Percentiles rank a stretch among this genome's conserved stretches.
Conservation (phyloP, 2,329 filamentous ascomycete species). For the Aspergillus transmontanensis region DNA sequence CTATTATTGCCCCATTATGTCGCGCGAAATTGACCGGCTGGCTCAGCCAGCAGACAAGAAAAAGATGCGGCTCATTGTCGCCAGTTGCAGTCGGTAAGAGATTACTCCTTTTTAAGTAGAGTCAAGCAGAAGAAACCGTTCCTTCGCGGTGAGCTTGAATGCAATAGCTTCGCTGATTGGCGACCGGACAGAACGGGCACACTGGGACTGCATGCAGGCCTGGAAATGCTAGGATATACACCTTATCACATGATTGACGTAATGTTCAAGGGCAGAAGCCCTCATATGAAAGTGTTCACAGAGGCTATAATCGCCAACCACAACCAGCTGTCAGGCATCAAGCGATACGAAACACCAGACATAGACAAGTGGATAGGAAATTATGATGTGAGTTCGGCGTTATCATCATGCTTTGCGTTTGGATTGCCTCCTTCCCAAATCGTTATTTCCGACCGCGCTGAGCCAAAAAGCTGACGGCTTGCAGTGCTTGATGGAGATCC, state of each 20-base stretch:
- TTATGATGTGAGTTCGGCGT: slow-evolving; percentile 19
- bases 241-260: slow-evolving; percentile 27
- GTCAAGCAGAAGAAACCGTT: too few relatives aligned
- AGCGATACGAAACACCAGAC: slow-evolving; percentile 18
- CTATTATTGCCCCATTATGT: slow-evolving; percentile 16
- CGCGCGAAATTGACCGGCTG: slow-evolving; percentile 23
- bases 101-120: not conserved
- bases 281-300: slow-evolving; percentile 20
- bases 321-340: slow-evolving; percentile 22
- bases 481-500: slow-evolving; percentile 27
- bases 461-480: not conserved
- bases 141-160: not conserved
- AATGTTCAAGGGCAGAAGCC: slow-evolving; percentile 5
- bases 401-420: not conserved
- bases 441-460: not conserved
- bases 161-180: not conserved
- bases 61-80: slow-evolving; percentile 26
- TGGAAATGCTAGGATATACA: slow-evolving; percentile 27
- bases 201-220: slow-evolving; percentile 23
- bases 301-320: slow-evolving; percentile 22
- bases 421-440: not conserved
- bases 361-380: slow-evolving; percentile 23
- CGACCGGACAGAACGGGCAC: slow-evolving; percentile 23
- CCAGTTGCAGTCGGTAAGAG: slow-evolving; percentile 26
- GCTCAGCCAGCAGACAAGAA: slow-evolving; percentile 18